These are phyloP conservation scores for Amanita rubescens DNA, from an alignment of 768 basidiomycete genomes.

Conservation along the genomic window DNA sequence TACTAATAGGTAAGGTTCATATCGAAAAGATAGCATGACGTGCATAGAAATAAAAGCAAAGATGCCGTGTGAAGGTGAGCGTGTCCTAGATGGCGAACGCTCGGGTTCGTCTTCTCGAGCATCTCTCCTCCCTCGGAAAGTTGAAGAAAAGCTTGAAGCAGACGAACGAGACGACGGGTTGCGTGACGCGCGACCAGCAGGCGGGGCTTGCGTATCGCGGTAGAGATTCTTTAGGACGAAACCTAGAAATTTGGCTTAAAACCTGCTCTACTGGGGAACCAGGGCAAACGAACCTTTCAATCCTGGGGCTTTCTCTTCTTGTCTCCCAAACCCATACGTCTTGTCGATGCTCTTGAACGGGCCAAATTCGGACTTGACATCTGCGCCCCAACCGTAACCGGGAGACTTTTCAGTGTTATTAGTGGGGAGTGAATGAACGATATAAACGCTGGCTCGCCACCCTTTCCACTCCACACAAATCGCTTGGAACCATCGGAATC, in stretches of 20 bases:
- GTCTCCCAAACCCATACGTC: conserved; percentile 69
- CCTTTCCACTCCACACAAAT: conserved; percentile 1
- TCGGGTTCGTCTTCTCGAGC: not conserved
- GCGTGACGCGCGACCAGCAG: conserved; percentile 18
- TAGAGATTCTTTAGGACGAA: conserved; percentile 51
- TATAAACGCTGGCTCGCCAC: conserved; percentile 3
- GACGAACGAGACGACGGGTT: conserved; percentile 17
- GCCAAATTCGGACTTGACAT: conserved; percentile 13
- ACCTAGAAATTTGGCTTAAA: conserved; percentile 23
- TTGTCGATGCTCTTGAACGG: conserved; percentile 27
- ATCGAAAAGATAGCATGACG: no score
- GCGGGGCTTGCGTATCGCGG: conserved; percentile 41
- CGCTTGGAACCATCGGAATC: conserved; percentile 5
- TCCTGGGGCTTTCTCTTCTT: conserved; percentile 72
- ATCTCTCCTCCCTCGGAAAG: conserved; percentile 20
- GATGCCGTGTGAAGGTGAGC: not conserved
- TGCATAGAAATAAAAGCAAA: no score
- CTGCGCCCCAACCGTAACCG: conserved; percentile 1
- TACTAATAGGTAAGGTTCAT: no score
- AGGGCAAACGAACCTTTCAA: conserved; percentile 42
- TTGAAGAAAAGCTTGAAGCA: conserved; percentile 27
- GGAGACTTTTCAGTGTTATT: conserved; percentile 3
- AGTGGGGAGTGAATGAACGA: not conserved
- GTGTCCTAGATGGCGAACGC: conserved; percentile 7
- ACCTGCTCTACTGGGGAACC: not conserved